phyloP scores from a whole-genome alignment of 2,329 filamentous ascomycete species.

The Claviceps lovelessii region DNA sequence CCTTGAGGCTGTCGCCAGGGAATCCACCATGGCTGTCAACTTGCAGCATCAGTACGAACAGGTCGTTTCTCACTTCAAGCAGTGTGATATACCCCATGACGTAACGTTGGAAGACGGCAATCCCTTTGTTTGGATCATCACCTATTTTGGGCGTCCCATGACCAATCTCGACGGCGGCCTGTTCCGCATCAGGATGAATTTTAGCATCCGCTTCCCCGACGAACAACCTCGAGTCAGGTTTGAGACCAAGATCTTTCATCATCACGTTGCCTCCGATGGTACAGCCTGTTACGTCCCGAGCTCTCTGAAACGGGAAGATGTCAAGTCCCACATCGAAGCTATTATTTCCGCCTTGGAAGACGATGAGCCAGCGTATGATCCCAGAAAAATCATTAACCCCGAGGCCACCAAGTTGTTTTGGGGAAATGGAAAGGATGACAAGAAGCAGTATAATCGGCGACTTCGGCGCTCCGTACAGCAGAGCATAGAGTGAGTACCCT shows the following conservation, averaged over 20 bases:
- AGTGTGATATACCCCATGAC: slow-evolving; percentile 56
- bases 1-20: slow-evolving; percentile 43
- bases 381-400: slow-evolving; percentile 70
- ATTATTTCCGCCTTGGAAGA: slow-evolving; percentile 77
- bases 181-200: slow-evolving; percentile 63
- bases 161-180: slow-evolving; percentile 86
- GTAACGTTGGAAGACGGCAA: slow-evolving; percentile 66
- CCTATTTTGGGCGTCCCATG: slow-evolving; percentile 84
- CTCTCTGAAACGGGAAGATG: slow-evolving; percentile 50
- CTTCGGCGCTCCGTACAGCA: slow-evolving; percentile 64
- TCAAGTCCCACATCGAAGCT: slow-evolving; percentile 68
- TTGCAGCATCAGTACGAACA: slow-evolving; percentile 76
- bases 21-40: slow-evolving; percentile 65
- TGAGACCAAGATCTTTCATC: slow-evolving; percentile 72
- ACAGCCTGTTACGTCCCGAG: slow-evolving; percentile 69
- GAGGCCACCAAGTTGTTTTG: slow-evolving; percentile 80
- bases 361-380: slow-evolving; percentile 76
- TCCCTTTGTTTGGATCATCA: slow-evolving; percentile 78
- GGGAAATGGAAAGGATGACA: slow-evolving; percentile 57
- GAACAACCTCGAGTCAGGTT: slow-evolving; percentile 77
- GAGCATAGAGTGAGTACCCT: slow-evolving; percentile 42
- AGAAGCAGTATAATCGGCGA: slow-evolving; percentile 70
- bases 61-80: slow-evolving; percentile 60
- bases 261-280: slow-evolving; percentile 67
- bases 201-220: slow-evolving; percentile 75